Evolutionary conservation across 2,329 filamentous ascomycete species (phyloP), one percentile per base, ranked within the genome.

Genomic region (Trichoderma simmonsii): DNA sequence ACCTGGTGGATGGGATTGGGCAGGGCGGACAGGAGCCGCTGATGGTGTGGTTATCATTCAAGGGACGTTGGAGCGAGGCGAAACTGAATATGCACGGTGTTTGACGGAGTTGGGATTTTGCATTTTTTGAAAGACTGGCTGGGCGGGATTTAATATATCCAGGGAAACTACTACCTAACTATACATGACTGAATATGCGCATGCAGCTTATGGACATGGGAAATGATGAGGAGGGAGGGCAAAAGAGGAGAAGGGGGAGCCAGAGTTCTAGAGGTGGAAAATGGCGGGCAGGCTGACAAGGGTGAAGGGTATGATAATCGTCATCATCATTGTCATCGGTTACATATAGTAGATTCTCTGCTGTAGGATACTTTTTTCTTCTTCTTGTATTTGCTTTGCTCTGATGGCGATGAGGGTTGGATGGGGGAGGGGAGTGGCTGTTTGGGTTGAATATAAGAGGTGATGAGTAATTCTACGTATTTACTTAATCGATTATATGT

Each of bases 101-200:
- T 72, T 62, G 64, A 51, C n/a, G 71, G 71, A 62, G 71, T 72
- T 72, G 64, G 70, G 39, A 59, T 36, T 62, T 64, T 72, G 57
- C 57, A 64, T 72, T 72, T 68, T 68, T 56, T 32, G 65, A 69
- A 48, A n/a, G 34, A 24, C 12, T 21, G 64, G 64, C 9, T 57
- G 34, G 48, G 51, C 54, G 32, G 28, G 57, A 32, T 51, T 51
- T 6, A 54, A 12, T 57, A 62, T 70, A 34, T 69, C 15, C 36
- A 70, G 67, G 66, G 21, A 69, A 43, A 18, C 15, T 18, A 34
- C 30, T 21, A 60, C 57, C n/a, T 34, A 51, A 39, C 43, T 62
- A 21, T 18, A 70, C 57, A 36, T 59, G 57, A 56, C 30, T 66
- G 48, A 36, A 61, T 32, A 66, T n/a, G 36, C 61, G 34, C 62